Percentiles rank a stretch among this genome's conserved stretches.
Conservation (phyloP, 352 stramenopile genomes). For the Phytophthora cryptogea region DNA sequence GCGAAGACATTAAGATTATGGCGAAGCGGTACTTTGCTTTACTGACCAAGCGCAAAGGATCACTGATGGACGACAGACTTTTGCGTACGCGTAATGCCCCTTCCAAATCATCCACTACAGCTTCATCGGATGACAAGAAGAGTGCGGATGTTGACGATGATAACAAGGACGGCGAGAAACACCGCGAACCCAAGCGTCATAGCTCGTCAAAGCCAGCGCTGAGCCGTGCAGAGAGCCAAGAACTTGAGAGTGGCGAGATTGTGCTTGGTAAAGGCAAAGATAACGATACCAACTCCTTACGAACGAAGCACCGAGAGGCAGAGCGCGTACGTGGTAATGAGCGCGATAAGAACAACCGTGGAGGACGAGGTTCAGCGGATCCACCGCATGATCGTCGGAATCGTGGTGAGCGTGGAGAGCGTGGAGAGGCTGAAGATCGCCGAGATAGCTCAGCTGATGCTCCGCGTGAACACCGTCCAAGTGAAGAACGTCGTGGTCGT, state of each 20-base stretch:
- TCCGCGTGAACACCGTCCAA: constrained; percentile 18
- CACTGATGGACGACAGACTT: constrained; percentile 69
- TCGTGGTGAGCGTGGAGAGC: constrained; percentile 32
- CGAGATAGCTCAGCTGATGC: constrained; percentile 20
- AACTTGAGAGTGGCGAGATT: constrained; percentile 64
- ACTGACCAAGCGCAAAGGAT: constrained; percentile 73
- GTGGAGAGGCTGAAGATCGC: constrained; percentile 20
- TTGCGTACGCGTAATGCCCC: constrained; percentile 34
- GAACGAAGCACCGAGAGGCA: constrained; percentile 23
- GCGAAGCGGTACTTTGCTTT: constrained; percentile 85
- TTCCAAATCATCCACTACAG: constrained; percentile 16
- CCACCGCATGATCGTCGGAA: constrained; percentile 24
- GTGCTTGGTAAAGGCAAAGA: constrained; percentile 32
- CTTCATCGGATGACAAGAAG: constrained; percentile 21
- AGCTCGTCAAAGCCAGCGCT: constrained; percentile 20
- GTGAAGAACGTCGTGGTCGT: constrained; percentile 40
- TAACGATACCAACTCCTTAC: constrained; percentile 9
- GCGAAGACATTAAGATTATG: constrained; percentile 92
- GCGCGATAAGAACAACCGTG: constrained; percentile 30
- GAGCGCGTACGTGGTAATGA: constrained; percentile 30
- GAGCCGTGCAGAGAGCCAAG: constrained; percentile 35
- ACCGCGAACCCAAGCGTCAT: constrained; percentile 20
- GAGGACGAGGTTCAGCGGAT: constrained; percentile 22
- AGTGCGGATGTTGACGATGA: constrained; percentile 18
- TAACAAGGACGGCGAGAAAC: constrained; percentile 35